phyloP scores from a whole-genome alignment of 768 basidiomycete genomes.

The Lactarius psammicola region DNA sequence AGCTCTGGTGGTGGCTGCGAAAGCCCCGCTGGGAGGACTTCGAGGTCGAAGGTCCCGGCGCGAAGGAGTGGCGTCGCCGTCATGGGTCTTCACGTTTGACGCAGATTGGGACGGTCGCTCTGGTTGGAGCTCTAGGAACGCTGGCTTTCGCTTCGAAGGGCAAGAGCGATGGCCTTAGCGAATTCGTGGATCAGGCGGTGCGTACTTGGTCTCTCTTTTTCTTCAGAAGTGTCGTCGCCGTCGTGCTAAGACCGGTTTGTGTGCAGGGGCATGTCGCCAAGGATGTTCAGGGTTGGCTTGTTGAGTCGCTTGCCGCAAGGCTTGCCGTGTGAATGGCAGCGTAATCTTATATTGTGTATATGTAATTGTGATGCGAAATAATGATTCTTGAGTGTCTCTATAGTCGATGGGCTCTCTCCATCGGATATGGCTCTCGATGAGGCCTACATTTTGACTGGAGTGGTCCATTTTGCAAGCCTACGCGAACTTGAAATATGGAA shows the following conservation, averaged over 20 bases:
- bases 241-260: not conserved
- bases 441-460: no score
- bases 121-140: not conserved
- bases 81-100: not conserved
- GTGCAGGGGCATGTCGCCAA: not conserved
- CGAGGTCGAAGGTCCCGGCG: constrained; percentile 11
- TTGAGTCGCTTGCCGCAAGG: no score
- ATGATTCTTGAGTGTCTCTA: not conserved
- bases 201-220: not conserved
- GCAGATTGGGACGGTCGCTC: not conserved
- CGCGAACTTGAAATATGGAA: no score
- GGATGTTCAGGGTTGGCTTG: not conserved
- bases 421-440: no score
- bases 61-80: constrained; percentile 13
- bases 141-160: not conserved
- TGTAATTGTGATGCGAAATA: not conserved
- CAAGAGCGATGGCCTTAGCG: not conserved
- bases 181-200: not conserved
- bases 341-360: not conserved
- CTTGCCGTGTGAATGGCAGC: not conserved
- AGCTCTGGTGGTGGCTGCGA: constrained; percentile 23
- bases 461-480: no score
- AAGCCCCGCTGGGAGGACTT: constrained; percentile 19
- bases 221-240: not conserved
- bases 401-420: no score